Evolutionary conservation across 805 yeast genomes (phyloP), one percentile per base, ranked within the genome.

Genomic region (Ascoidea rubescens): DNA sequence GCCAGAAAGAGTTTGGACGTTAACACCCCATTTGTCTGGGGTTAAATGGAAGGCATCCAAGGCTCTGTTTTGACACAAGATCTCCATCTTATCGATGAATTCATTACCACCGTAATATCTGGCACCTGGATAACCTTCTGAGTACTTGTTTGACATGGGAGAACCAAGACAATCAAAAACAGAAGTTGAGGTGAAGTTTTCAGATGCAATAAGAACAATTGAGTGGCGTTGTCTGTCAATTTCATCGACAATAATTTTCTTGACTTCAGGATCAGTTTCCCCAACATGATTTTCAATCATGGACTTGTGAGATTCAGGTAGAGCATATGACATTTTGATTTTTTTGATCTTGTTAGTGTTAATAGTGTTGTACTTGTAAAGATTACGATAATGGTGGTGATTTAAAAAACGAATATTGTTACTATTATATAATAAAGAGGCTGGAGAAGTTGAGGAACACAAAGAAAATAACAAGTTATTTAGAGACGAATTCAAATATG

Each of bases 71-170:
- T 89, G 96, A 72, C 98, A 91, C 54, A 91, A 72, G 12, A 80
- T 68, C 74, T 91, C 99, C 63, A 87, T 88, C 72, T 80, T 77
- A 72, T 91, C 99, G 62, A 91, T 91, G 71, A 80, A 84, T 71
- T 91, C 89, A 66, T 91, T 91, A 68, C 99, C 99, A 69, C 99
- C 99, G 67, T 91, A 91, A 74, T 91, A 91, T 68, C 99, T 82
- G 57, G 89, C 96, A 59, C 96, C 96, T 46, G 99, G 99, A 71
- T 91, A 91, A 58, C 98, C 98, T 71, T 91, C 99, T 8, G 97
- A 89, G 72, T 91, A 91, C 74, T 91, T 91, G 79, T 91, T 91
- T 69, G 87, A 90, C 96, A 91, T 88, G 66, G 87, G 96, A 31
- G 96, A 85, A 58, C 98, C 98, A 63, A 91, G 76, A 50, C 88